phyloP scores from a whole-genome alignment of 2,329 filamentous ascomycete species.

The Phialophora macrospora region DNA sequence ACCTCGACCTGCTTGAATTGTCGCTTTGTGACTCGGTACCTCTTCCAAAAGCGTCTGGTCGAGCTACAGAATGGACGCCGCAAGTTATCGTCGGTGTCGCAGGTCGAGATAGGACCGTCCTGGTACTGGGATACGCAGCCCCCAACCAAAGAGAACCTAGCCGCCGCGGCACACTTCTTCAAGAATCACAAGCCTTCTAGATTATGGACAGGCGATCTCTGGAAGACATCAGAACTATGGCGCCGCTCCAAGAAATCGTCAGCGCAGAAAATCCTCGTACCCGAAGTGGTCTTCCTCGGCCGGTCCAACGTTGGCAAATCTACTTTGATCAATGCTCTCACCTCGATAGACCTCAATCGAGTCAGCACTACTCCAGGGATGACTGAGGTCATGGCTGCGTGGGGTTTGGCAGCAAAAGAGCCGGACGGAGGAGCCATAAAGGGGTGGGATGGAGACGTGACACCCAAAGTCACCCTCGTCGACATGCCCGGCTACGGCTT shows the following conservation, averaged over 20 bases:
- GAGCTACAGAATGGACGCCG: slow-evolving; percentile 32
- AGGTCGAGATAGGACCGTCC: slow-evolving; percentile 17
- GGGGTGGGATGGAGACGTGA: slow-evolving; percentile 39
- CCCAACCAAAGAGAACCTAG: slow-evolving; percentile 51
- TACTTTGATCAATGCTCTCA: slow-evolving; percentile 67
- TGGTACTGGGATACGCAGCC: slow-evolving; percentile 56
- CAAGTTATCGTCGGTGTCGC: slow-evolving; percentile 17
- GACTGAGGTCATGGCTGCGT: slow-evolving; percentile 70
- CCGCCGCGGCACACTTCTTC: slow-evolving; percentile 53
- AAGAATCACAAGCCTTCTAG: slow-evolving; percentile 56
- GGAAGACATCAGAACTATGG: slow-evolving; percentile 49
- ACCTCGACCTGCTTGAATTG: slow-evolving; percentile 26
- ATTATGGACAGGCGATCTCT: slow-evolving; percentile 64
- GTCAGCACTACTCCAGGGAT: slow-evolving; percentile 58
- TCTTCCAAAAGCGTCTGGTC: slow-evolving; percentile 27
- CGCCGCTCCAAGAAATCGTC: slow-evolving; percentile 48
- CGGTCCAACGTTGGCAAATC: slow-evolving; percentile 74
- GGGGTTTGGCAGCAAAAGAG: slow-evolving; percentile 61
- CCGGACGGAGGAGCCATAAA: slow-evolving; percentile 41
- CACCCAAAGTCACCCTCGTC: slow-evolving; percentile 62
- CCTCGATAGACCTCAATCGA: slow-evolving; percentile 45
- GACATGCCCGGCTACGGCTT: slow-evolving; percentile 76
- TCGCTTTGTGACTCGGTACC: slow-evolving; percentile 26
- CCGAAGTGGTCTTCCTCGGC: slow-evolving; percentile 70
- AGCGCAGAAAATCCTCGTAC: slow-evolving; percentile 46